Conservation (phyloP, 768 basidiomycete species). For the Mrakia gelida region DNA sequence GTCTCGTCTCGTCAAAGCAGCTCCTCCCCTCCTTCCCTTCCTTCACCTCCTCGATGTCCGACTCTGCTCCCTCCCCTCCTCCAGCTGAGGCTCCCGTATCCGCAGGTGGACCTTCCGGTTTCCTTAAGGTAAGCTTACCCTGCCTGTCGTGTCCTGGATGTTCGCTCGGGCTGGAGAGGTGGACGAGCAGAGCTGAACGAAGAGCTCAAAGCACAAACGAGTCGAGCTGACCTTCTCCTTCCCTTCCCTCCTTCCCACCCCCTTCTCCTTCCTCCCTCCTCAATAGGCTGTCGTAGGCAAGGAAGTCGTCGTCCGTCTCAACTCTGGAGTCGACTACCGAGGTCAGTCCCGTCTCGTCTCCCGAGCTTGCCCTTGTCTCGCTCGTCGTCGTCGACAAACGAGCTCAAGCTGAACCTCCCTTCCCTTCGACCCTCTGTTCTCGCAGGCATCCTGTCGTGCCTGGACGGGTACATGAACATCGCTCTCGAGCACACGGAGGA, state of each 20-base stretch:
- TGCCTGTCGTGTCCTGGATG: not conserved
- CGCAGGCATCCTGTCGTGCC: slow-evolving; percentile 81
- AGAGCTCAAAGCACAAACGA: not conserved
- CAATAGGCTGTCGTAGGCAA: slow-evolving; percentile 73
- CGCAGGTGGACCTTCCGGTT: slow-evolving; percentile 77
- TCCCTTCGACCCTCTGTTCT: not conserved
- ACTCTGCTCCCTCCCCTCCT: slow-evolving; percentile 45
- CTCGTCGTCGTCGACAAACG: not conserved
- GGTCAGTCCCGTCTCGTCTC: slow-evolving; percentile 55
- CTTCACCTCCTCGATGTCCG: slow-evolving; percentile 14
- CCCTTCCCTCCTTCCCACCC: not conserved
- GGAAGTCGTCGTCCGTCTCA: slow-evolving; percentile 82
- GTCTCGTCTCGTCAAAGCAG: too few relatives aligned
- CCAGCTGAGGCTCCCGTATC: slow-evolving; percentile 46
- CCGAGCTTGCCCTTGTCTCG: not conserved
- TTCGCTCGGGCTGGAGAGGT: not conserved
- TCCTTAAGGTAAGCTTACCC: slow-evolving; percentile 61
- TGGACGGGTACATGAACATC: slow-evolving; percentile 99
- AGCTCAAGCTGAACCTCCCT: slow-evolving; percentile 7
- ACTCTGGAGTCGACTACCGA: slow-evolving; percentile 87
- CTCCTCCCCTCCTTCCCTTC: too few relatives aligned
- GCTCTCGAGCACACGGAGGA: slow-evolving; percentile 97
- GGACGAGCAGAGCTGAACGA: not conserved
- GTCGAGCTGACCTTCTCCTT: slow-evolving; percentile 3
- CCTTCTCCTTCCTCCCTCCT: not conserved